Evolutionary conservation across 2,329 filamentous ascomycete species (phyloP), one percentile per base, ranked within the genome.

Genomic region (Aspergillus pseudotamarii): DNA sequence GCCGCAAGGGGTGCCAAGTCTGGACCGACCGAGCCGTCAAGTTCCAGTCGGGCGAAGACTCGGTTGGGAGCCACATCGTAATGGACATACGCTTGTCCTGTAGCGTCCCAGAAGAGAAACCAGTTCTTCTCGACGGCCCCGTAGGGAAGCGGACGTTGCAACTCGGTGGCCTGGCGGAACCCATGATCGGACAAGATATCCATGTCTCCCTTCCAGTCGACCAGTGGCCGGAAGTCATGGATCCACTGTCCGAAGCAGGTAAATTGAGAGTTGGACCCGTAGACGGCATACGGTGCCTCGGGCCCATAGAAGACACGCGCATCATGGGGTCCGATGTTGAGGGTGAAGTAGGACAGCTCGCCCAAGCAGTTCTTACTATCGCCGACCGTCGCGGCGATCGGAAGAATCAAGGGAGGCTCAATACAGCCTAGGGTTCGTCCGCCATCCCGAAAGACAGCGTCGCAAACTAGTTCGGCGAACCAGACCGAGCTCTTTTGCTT

Each of bases 191-290:
- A 60, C 48, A 71, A 64, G 21, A 67, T 68, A 11, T 73, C 75
- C 26, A 69, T 67, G 4, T 68, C 8, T 6, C n/a, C n/a, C 32
- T 23, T 73, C 81, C 81, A 84, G 60, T 83, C 80, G 8, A 83
- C 74, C 1, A 88, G 73, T 34, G 77, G 71, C 14, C 83, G 78
- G 57, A 88, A 83, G 67, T 88, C 85, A 45, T 85, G 82, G 16
- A 85, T 76, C 76, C 83, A 88, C 68, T 85, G 81, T 1, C 86
- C 86, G 64, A 88, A 85, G 71, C 86, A 89, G 2, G 82, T 84
- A 64, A 81, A 78, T 0, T 68, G 62, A 0, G 85, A 86, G 66
- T 87, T 86, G 10, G 85, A 86, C 2, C 86, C 86, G 61, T 83
- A 89, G 5, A 86, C 73, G 1, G 81, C 77, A 60, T 83, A 85